A percentile compares a stretch with the other conserved stretches of the same genome.
These are phyloP conservation scores for Saccharomycopsis phalli DNA, from an alignment of 1,139 yeast species.

Conservation along the genomic window DNA sequence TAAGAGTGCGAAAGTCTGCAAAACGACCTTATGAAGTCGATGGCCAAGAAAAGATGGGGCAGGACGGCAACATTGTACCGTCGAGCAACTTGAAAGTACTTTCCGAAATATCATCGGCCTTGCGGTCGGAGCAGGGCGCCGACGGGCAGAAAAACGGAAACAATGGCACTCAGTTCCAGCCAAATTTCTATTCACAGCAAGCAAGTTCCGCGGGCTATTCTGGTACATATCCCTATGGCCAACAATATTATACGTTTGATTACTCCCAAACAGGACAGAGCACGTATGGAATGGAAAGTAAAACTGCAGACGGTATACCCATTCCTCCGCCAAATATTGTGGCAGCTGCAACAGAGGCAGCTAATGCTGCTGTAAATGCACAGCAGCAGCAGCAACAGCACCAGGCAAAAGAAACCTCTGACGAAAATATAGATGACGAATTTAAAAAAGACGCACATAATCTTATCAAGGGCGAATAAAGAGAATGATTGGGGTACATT, in stretches of 20 bases:
- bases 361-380: constrained; percentile 4
- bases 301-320: background rate
- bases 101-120: constrained; percentile 12
- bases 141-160: background rate
- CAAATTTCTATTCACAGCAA: background rate
- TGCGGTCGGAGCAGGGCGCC: constrained; percentile 2
- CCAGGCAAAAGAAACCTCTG: constrained; percentile 3
- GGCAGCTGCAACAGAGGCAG: constrained; percentile 14
- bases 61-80: background rate
- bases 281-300: background rate
- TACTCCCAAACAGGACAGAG: background rate
- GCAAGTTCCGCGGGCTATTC: background rate
- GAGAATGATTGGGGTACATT: no score
- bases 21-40: constrained; percentile 1
- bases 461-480: no score
- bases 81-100: constrained; percentile 16
- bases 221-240: background rate
- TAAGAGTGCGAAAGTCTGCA: constrained; percentile 16
- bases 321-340: constrained; percentile 1
- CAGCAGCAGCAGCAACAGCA: constrained; percentile 1
- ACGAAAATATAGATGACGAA: constrained; percentile 18
- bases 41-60: background rate
- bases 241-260: background rate
- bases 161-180: background rate
- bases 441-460: constrained; percentile 10